Evolutionary conservation across 1,284 basidiomycete species (phyloP).

Genomic region (Filobasidium uniguttulatum): DNA sequence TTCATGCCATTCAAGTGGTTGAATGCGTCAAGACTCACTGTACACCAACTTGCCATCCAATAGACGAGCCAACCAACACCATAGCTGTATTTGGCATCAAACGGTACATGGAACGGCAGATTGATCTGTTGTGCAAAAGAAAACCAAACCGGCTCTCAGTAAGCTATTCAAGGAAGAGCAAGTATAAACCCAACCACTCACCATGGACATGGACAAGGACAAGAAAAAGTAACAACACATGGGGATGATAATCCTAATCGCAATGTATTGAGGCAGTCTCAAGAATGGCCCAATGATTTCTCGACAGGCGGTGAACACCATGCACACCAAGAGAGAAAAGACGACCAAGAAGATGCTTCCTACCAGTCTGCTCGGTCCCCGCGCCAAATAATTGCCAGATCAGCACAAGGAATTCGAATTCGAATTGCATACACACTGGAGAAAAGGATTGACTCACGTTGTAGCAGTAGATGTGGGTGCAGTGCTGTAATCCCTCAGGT

Average conservation of each 20-base stretch:
- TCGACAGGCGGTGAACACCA: slow-evolving; percentile 39
- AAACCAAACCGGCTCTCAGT: not conserved
- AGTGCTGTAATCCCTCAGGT: slow-evolving; percentile 51
- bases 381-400: not conserved
- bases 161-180: not conserved
- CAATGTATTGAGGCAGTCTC: slow-evolving; percentile 44
- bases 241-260: slow-evolving; percentile 46
- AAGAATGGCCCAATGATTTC: slow-evolving; percentile 41
- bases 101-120: slow-evolving; percentile 50
- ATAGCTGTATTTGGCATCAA: slow-evolving; percentile 42
- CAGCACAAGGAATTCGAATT: not conserved
- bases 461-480: slow-evolving; percentile 57
- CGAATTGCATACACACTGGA: not conserved
- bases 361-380: slow-evolving; percentile 5
- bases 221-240: slow-evolving; percentile 48
- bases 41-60: slow-evolving; percentile 44
- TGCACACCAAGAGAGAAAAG: slow-evolving; percentile 34
- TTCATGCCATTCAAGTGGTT: not conserved
- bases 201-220: slow-evolving; percentile 50
- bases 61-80: slow-evolving; percentile 43
- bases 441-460: slow-evolving; percentile 53
- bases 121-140: slow-evolving; percentile 16
- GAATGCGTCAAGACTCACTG: not conserved
- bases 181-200: slow-evolving; percentile 31
- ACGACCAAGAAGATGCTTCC: slow-evolving; percentile 52